A percentile compares a stretch with the other conserved stretches of the same genome.
phyloP scores from a whole-genome alignment of 352 stramenopile species.

The Globisporangium alternatum region DNA sequence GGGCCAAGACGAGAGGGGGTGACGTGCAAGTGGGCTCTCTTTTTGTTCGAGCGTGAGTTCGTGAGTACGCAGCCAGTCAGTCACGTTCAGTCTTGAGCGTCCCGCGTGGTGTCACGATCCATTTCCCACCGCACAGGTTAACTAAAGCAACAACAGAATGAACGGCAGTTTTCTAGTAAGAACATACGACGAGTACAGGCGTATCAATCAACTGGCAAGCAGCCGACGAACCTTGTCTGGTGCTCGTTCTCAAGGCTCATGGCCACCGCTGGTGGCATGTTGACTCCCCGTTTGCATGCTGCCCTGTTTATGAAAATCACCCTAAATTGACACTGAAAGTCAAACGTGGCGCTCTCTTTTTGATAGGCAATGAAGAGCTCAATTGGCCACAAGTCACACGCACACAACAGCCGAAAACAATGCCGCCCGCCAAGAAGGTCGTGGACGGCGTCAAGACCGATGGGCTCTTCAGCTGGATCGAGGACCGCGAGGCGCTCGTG shows the following conservation, averaged over 20 bases:
- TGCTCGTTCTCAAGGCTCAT: not conserved
- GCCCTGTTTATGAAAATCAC: slow-evolving; percentile 4
- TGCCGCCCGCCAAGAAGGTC: slow-evolving; percentile 20
- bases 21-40: too few species aligned
- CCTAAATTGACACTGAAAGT: not conserved
- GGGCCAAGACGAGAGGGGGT: too few species aligned
- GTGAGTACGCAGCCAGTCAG: too few species aligned
- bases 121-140: too few species aligned
- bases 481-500: slow-evolving; percentile 45
- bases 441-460: slow-evolving; percentile 42
- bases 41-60: too few species aligned
- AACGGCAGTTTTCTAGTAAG: too few species aligned
- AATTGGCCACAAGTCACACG: not conserved
- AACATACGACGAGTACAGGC: too few species aligned
- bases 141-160: too few species aligned
- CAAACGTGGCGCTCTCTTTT: not conserved
- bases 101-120: too few species aligned
- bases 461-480: slow-evolving; percentile 71
- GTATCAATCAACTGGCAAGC: too few species aligned
- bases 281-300: not conserved
- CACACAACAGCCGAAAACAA: slow-evolving; percentile 2
- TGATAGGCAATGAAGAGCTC: slow-evolving; percentile 1
- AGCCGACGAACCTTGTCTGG: too few species aligned
- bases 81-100: too few species aligned
- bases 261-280: not conserved